These are phyloP conservation scores for Xylariaceae sp. DNA, from an alignment of 2,329 filamentous ascomycete genomes.

Conservation along the genomic window DNA sequence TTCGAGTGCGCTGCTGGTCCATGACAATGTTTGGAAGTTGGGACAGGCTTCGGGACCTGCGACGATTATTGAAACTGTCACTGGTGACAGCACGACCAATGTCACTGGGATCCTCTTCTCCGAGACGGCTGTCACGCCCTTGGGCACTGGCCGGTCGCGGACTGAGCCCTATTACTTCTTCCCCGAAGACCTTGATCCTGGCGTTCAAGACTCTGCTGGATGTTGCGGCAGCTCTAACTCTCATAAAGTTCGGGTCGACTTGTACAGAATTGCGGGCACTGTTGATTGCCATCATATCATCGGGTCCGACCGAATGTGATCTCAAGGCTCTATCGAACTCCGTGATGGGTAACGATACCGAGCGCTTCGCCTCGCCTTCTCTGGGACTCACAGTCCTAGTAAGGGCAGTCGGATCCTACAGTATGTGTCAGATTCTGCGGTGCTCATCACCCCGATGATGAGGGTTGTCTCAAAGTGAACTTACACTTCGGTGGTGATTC, in stretches of 20 bases:
- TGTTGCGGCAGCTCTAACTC: slow-evolving; percentile 39
- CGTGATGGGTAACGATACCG: slow-evolving; percentile 54
- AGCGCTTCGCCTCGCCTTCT: slow-evolving; percentile 44
- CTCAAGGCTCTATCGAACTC: slow-evolving; percentile 57
- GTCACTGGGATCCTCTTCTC: slow-evolving; percentile 38
- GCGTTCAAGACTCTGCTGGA: slow-evolving; percentile 36
- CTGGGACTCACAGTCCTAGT: slow-evolving; percentile 24
- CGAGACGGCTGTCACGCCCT: slow-evolving; percentile 35
- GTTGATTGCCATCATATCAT: slow-evolving; percentile 50
- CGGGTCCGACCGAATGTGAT: slow-evolving; percentile 56
- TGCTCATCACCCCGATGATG: neutral
- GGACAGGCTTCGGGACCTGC: slow-evolving; percentile 57
- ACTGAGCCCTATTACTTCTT: slow-evolving; percentile 50
- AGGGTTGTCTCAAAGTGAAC: slow-evolving; percentile 18
- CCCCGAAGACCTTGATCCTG: slow-evolving; percentile 33
- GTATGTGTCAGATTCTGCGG: neutral
- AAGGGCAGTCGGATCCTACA: slow-evolving; percentile 36
- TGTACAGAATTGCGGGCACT: slow-evolving; percentile 51
- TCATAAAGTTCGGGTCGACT: slow-evolving; percentile 35
- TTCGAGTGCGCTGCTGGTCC: slow-evolving; percentile 33
- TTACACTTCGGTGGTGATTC: slow-evolving; percentile 46
- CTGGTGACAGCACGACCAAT: slow-evolving; percentile 62
- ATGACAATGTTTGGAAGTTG: slow-evolving; percentile 42
- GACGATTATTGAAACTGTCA: slow-evolving; percentile 43
- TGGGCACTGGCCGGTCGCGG: slow-evolving; percentile 60